Evolutionary conservation across 352 stramenopile genomes (phyloP).

Genomic region (Phytopythium litorale): DNA sequence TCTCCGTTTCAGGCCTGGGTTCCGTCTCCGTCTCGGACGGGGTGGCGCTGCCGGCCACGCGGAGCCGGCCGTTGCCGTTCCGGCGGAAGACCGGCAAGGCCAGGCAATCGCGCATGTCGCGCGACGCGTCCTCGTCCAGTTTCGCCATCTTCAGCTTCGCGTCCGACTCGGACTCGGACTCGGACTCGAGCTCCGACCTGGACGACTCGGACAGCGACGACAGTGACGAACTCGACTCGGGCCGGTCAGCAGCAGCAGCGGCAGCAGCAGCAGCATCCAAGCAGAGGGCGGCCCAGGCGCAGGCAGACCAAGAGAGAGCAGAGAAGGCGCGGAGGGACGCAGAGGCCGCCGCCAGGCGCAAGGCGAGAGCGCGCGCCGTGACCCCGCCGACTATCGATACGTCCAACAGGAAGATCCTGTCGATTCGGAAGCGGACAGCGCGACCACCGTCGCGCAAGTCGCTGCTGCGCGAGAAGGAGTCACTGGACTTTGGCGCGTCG

Average conservation of each 20-base stretch:
- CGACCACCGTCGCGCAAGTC: background rate
- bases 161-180: constrained; percentile 40
- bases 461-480: constrained; percentile 18
- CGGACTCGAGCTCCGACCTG: constrained; percentile 8
- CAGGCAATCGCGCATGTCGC: constrained; percentile 19
- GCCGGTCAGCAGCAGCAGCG: background rate
- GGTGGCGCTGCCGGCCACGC: constrained; percentile 2
- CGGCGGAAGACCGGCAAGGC: constrained; percentile 13
- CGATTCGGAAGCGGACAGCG: constrained; percentile 6
- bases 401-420: constrained; percentile 5
- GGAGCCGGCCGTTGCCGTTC: constrained; percentile 10
- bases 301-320: background rate
- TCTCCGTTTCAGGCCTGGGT: constrained; percentile 2
- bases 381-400: background rate
- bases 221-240: constrained; percentile 12
- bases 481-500: constrained; percentile 36
- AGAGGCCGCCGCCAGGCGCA: background rate
- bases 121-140: constrained; percentile 33
- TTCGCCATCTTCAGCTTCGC: constrained; percentile 45
- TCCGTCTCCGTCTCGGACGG: constrained; percentile 18
- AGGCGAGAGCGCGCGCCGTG: background rate
- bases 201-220: constrained; percentile 11
- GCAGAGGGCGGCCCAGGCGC: background rate
- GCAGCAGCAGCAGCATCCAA: background rate
- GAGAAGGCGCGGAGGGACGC: background rate